Conservation (phyloP, 1,139 yeast species). For the Nakaseomyces nivariensis region DNA sequence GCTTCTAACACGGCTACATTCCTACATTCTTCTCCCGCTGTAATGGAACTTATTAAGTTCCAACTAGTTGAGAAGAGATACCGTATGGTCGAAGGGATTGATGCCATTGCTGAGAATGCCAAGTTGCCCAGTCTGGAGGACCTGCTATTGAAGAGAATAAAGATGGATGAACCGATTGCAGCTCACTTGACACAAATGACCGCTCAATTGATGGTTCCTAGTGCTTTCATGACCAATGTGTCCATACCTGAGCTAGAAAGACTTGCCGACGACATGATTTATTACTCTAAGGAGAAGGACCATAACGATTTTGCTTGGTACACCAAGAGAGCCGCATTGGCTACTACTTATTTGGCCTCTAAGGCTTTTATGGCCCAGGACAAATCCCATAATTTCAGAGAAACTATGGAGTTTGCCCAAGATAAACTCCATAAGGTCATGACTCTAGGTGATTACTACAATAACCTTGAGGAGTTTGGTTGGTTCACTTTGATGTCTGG, state of each 20-base stretch:
- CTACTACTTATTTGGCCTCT: slow-evolving; percentile 58
- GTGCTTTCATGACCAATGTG: slow-evolving; percentile 26
- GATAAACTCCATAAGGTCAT: slow-evolving; percentile 48
- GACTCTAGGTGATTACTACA: slow-evolving; percentile 49
- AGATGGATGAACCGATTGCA: slow-evolving; percentile 49
- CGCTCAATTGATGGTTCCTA: slow-evolving; percentile 29
- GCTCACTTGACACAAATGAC: slow-evolving; percentile 32
- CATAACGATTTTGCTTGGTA: slow-evolving; percentile 92
- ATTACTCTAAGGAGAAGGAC: slow-evolving; percentile 59
- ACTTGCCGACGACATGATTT: slow-evolving; percentile 75
- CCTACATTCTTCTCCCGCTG: slow-evolving; percentile 35
- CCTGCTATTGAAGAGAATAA: slow-evolving; percentile 51
- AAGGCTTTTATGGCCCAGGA: slow-evolving; percentile 81
- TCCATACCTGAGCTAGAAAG: slow-evolving; percentile 56
- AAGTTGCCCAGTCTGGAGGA: slow-evolving; percentile 31
- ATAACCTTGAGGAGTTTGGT: slow-evolving; percentile 63
- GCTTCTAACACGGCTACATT: slow-evolving; percentile 26
- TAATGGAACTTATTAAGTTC: slow-evolving; percentile 54
- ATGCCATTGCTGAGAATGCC: slow-evolving; percentile 16
- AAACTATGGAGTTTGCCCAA: slow-evolving; percentile 58
- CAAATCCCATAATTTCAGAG: slow-evolving; percentile 42
- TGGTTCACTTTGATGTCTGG: slow-evolving; percentile 59
- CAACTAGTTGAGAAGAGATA: slow-evolving; percentile 53
- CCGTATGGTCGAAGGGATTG: slow-evolving; percentile 29
- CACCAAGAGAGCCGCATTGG: slow-evolving; percentile 64